A percentile compares a stretch with the other conserved stretches of the same genome.
phyloP scores from a whole-genome alignment of 2,329 filamentous ascomycete species.

The Chrysoporthe puriensis region DNA sequence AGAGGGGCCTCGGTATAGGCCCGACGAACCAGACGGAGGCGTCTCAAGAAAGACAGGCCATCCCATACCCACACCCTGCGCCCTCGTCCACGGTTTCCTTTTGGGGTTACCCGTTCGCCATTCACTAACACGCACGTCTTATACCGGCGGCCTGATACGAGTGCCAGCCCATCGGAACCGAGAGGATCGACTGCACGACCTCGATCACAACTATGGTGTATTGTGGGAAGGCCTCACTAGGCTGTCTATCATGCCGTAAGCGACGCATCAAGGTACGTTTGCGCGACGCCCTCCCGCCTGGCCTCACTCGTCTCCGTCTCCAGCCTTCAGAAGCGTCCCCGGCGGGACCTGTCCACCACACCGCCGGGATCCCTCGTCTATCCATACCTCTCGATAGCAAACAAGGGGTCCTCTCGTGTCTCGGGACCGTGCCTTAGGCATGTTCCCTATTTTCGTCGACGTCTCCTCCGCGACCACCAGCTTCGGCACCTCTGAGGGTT shows the following conservation, averaged over 20 bases:
- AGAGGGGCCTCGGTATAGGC: conserved; percentile 7
- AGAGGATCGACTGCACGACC: conserved; percentile 1
- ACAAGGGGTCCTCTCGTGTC: neutral
- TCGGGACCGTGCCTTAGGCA: too few species aligned
- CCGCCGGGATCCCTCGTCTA: conserved; percentile 11
- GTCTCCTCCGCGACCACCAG: neutral
- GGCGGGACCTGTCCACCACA: conserved; percentile 9
- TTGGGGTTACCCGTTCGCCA: conserved; percentile 4
- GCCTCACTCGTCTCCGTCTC: neutral
- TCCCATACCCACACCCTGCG: neutral
- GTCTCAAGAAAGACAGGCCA: neutral
- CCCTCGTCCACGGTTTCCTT: neutral
- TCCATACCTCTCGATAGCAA: conserved; percentile 25
- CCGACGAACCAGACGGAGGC: conserved; percentile 4
- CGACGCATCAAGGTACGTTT: conserved; percentile 58
- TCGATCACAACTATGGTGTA: conserved; percentile 50
- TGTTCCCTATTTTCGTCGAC: too few species aligned
- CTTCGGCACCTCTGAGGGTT: neutral
- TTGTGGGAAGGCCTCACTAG: conserved; percentile 60
- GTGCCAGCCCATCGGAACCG: neutral
- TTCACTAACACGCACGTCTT: neutral
- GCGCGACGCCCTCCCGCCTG: neutral
- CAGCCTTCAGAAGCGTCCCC: neutral
- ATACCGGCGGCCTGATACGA: neutral
- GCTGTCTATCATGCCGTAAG: conserved; percentile 57